A percentile compares a stretch with the other conserved stretches of the same genome.
phyloP scores from a whole-genome alignment of 2,329 filamentous ascomycete species.

The Sclerotinia glacialis region DNA sequence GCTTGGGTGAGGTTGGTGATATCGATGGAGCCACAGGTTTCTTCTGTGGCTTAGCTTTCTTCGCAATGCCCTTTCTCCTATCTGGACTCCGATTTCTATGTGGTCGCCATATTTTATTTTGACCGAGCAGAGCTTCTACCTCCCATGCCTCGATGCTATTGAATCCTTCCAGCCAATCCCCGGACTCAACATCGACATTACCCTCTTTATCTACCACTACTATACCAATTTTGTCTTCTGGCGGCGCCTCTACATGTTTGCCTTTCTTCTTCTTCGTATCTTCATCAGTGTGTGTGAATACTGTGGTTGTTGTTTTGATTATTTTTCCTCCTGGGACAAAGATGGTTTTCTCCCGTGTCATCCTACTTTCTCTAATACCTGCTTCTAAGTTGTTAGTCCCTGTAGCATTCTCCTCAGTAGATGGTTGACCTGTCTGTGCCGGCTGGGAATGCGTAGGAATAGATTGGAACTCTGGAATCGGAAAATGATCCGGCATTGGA shows the following conservation, averaged over 20 bases:
- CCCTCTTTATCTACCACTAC: conserved; percentile 21
- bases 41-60: not conserved
- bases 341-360: conserved; percentile 20
- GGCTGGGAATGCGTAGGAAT: not conserved
- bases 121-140: conserved; percentile 12
- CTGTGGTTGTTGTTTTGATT: conserved; percentile 11
- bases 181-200: conserved; percentile 12
- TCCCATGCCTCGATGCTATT: conserved; percentile 21
- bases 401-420: not conserved
- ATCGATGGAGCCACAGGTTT: not conserved
- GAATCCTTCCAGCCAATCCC: conserved; percentile 16
- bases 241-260: not conserved
- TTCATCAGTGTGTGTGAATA: conserved; percentile 9
- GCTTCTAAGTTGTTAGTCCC: not conserved
- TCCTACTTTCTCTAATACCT: conserved; percentile 19
- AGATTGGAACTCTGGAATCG: not conserved
- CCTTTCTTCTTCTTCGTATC: not conserved
- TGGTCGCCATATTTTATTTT: not conserved
- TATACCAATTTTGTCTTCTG: conserved; percentile 18
- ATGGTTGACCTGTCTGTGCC: not conserved
- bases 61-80: not conserved
- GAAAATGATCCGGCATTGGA: not conserved
- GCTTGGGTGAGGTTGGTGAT: not conserved
- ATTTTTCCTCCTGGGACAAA: conserved; percentile 14
- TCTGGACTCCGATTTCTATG: not conserved